phyloP scores from a whole-genome alignment of 768 basidiomycete genomes.

The Tulasnella sp. region DNA sequence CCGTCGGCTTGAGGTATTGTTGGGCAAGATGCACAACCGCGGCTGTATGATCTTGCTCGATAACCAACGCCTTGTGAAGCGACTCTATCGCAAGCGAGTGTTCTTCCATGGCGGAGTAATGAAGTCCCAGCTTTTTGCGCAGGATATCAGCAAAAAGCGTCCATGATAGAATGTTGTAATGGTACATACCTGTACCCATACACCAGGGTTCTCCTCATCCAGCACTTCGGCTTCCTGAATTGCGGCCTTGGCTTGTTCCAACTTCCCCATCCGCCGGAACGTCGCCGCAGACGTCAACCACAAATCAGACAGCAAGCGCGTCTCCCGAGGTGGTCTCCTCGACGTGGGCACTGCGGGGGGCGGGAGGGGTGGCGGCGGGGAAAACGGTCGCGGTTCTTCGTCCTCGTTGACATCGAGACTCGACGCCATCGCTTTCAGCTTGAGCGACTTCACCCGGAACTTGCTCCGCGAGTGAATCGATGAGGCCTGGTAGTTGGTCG shows the following conservation, averaged over 20 bases:
- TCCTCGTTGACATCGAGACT: background rate
- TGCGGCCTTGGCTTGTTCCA: conserved; percentile 79
- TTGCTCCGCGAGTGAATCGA: conserved; percentile 69
- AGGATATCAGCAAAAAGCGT: background rate
- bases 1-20: conserved; percentile 45
- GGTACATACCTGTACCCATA: conserved; percentile 81
- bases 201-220: conserved; percentile 73
- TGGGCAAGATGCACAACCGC: conserved; percentile 69
- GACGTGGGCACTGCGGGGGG: conserved; percentile 29
- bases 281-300: conserved; percentile 95
- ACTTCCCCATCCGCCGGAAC: conserved; percentile 76
- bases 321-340: conserved; percentile 39
- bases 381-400: conserved; percentile 9
- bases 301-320: conserved; percentile 63
- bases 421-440: background rate
- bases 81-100: conserved; percentile 55
- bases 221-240: conserved; percentile 90
- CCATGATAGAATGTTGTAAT: background rate
- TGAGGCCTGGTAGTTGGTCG: conserved; percentile 53
- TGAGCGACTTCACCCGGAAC: conserved; percentile 10
- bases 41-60: conserved; percentile 63
- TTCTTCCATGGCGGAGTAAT: conserved; percentile 47
- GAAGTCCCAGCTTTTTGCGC: conserved; percentile 50
- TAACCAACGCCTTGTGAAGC: conserved; percentile 80
- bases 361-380: conserved; percentile 32